Evolutionary conservation across 225 moss, liverwort and hornwort species (phyloP).

Genomic region (Polytrichum commune): DNA sequence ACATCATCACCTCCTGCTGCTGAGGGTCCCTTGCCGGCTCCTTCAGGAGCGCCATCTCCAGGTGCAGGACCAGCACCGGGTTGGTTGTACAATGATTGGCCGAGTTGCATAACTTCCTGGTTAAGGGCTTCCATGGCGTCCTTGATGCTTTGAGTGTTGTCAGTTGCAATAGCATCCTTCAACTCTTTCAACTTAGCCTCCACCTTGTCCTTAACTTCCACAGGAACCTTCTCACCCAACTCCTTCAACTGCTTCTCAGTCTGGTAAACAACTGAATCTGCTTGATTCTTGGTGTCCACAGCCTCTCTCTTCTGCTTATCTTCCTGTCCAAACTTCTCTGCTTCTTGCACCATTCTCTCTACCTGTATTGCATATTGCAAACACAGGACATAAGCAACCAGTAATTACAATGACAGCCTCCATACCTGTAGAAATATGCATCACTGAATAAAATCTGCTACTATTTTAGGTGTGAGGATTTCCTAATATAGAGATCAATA

Average conservation of each 20-base stretch:
- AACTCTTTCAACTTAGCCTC: slow-evolving; percentile 82
- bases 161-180: slow-evolving; percentile 69
- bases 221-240: slow-evolving; percentile 77
- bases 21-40: slow-evolving; percentile 30
- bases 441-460: too few species aligned
- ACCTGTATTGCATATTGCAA: slow-evolving; percentile 27
- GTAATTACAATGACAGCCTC: too few species aligned
- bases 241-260: slow-evolving; percentile 96
- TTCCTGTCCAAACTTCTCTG: slow-evolving; percentile 87
- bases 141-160: slow-evolving; percentile 82
- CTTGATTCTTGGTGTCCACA: slow-evolving; percentile 92
- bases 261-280: slow-evolving; percentile 85
- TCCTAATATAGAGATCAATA: too few species aligned
- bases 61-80: slow-evolving; percentile 72
- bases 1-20: slow-evolving; percentile 64
- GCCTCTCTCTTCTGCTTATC: slow-evolving; percentile 90
- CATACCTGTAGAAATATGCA: too few species aligned
- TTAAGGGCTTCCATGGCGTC: slow-evolving; percentile 76
- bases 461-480: too few species aligned
- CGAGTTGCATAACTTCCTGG: slow-evolving; percentile 94
- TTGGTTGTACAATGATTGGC: slow-evolving; percentile 88
- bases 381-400: too few species aligned
- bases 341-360: slow-evolving; percentile 93
- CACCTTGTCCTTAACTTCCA: slow-evolving; percentile 79
- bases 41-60: slow-evolving; percentile 68